Percentiles rank a stretch among this genome's conserved stretches.
phyloP scores from a whole-genome alignment of 805 yeast genomes.

The Yarrowia phangngaensis region DNA sequence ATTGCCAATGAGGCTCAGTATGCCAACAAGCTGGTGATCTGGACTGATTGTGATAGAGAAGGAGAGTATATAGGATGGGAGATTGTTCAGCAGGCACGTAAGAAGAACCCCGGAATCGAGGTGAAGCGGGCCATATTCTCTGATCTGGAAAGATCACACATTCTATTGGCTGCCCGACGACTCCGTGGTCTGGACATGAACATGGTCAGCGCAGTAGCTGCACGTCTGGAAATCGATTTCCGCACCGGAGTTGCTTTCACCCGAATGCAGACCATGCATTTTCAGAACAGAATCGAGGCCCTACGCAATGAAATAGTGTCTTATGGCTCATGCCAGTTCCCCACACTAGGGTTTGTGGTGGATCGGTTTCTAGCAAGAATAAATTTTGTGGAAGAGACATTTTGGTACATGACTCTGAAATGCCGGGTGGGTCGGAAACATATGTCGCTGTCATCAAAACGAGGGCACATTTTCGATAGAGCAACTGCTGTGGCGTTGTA shows the following conservation, averaged over 20 bases:
- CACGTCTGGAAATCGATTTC: slow-evolving; percentile 82
- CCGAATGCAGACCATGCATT: slow-evolving; percentile 58
- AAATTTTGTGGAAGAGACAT: slow-evolving; percentile 67
- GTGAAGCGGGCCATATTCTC: slow-evolving; percentile 80
- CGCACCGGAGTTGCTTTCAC: slow-evolving; percentile 89
- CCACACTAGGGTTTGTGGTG: slow-evolving; percentile 93
- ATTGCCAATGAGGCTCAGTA: slow-evolving; percentile 60
- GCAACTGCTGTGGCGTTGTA: slow-evolving; percentile 59
- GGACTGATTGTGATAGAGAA: slow-evolving; percentile 99
- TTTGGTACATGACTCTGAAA: slow-evolving; percentile 67
- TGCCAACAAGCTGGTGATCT: slow-evolving; percentile 70
- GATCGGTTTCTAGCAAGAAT: slow-evolving; percentile 78
- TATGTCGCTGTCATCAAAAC: slow-evolving; percentile 62
- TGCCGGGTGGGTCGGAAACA: slow-evolving; percentile 34
- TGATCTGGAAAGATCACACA: slow-evolving; percentile 73
- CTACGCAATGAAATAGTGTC: slow-evolving; percentile 48
- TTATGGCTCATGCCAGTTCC: slow-evolving; percentile 94
- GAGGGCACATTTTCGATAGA: slow-evolving; percentile 70
- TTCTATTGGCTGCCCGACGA: slow-evolving; percentile 65
- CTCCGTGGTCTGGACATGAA: slow-evolving; percentile 62
- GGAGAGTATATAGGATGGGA: slow-evolving; percentile 93
- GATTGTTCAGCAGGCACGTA: slow-evolving; percentile 63
- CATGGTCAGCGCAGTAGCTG: slow-evolving; percentile 77
- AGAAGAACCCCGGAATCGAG: slow-evolving; percentile 48
- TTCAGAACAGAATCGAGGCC: slow-evolving; percentile 39